Evolutionary conservation across 2,329 filamentous ascomycete genomes (phyloP).

Genomic region (Xylariales sp.): DNA sequence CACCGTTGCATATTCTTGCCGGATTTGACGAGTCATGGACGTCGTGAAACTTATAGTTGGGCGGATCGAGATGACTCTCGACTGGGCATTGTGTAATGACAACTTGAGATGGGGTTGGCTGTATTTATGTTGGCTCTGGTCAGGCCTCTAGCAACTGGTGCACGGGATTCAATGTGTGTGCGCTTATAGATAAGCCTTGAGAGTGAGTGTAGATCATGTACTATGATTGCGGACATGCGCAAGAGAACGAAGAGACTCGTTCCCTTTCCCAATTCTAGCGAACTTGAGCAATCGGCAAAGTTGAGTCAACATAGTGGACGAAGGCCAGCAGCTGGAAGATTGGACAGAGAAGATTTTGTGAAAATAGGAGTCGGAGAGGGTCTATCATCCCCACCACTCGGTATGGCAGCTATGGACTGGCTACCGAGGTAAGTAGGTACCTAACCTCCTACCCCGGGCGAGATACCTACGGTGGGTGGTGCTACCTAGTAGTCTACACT

Average conservation of each 20-base stretch:
- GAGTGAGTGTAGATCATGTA: background rate
- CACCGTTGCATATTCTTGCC: slow-evolving; percentile 29
- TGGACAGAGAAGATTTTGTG: background rate
- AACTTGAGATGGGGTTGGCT: background rate
- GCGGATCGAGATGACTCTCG: slow-evolving; percentile 7
- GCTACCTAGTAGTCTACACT: background rate
- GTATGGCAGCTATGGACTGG: background rate
- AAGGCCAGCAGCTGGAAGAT: background rate
- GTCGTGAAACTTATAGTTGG: slow-evolving; percentile 21
- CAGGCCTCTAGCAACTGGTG: background rate
- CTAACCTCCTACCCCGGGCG: too few relatives aligned
- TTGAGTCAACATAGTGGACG: background rate
- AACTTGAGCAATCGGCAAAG: background rate
- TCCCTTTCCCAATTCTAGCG: background rate
- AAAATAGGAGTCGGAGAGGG: background rate
- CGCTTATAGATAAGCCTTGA: too few relatives aligned
- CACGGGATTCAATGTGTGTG: background rate
- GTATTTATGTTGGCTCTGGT: slow-evolving; percentile 1
- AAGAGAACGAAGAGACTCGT: background rate
- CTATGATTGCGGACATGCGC: background rate
- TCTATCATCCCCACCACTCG: background rate
- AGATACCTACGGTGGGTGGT: background rate
- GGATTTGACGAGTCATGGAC: slow-evolving; percentile 29
- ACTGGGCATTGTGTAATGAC: slow-evolving; percentile 8
- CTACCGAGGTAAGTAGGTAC: too few relatives aligned